Evolutionary conservation across 345 rosid genomes (phyloP).

Genomic region (Abelmoschus esculentus): DNA sequence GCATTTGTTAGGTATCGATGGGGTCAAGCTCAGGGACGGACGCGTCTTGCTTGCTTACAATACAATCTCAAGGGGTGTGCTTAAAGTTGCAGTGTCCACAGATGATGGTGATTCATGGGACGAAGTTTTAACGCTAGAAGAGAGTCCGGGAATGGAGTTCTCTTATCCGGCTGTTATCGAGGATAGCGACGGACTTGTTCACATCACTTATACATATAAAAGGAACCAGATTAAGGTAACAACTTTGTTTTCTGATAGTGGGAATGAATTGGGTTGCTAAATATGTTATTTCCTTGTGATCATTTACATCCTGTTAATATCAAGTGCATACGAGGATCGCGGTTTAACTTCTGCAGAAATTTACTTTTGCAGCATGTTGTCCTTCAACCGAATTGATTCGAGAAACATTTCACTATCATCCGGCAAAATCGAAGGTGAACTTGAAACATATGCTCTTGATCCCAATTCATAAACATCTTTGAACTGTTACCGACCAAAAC

Average conservation of each 20-base stretch:
- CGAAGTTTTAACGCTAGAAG: slow-evolving; percentile 60
- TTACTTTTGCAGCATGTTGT: slow-evolving; percentile 43
- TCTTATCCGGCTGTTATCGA: slow-evolving; percentile 85
- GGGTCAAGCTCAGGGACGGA: slow-evolving; percentile 70
- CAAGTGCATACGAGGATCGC: not conserved
- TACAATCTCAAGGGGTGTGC: slow-evolving; percentile 69
- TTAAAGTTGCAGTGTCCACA: slow-evolving; percentile 63
- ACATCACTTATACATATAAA: slow-evolving; percentile 73
- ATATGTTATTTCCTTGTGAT: not conserved
- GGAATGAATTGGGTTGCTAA: not conserved
- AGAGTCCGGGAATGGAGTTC: slow-evolving; percentile 60
- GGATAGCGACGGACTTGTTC: slow-evolving; percentile 64
- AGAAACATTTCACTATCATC: not conserved
- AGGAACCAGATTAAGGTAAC: slow-evolving; percentile 86
- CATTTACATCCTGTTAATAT: slow-evolving; percentile 1
- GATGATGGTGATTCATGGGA: slow-evolving; percentile 83
- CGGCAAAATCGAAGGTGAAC: not conserved
- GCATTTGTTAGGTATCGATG: slow-evolving; percentile 58
- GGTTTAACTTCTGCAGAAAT: not conserved
- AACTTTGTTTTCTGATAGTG: not conserved
- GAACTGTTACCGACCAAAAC: too few relatives aligned
- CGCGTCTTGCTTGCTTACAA: slow-evolving; percentile 70
- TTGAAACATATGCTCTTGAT: not conserved
- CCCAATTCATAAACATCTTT: too few relatives aligned
- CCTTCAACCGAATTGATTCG: slow-evolving; percentile 34